These are phyloP conservation scores for Glebionis coronaria DNA, from an alignment of 129 eudicot species.

Conservation along the genomic window DNA sequence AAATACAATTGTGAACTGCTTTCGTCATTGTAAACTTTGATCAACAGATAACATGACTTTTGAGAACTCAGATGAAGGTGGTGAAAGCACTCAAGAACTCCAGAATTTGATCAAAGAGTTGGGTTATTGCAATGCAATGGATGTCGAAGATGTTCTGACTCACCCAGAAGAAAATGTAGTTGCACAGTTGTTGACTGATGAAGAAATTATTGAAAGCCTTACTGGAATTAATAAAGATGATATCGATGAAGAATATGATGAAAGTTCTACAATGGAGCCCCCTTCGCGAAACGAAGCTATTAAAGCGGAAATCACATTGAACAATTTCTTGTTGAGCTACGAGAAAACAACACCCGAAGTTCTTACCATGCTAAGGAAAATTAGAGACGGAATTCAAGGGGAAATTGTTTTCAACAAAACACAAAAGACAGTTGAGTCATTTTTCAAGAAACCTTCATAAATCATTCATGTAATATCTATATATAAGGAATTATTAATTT, in stretches of 20 bases:
- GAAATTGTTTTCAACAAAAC: no score
- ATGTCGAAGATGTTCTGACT: no score
- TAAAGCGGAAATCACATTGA: constrained; percentile 25
- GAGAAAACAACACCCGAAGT: constrained; percentile 19
- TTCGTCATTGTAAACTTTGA: constrained; percentile 30
- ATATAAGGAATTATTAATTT: constrained; percentile 20
- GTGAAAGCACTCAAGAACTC: no score
- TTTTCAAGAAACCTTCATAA: background rate
- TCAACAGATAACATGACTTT: constrained; percentile 28
- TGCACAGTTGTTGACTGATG: no score
- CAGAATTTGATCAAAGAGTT: no score
- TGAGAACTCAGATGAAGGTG: constrained; percentile 26
- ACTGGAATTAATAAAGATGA: no score
- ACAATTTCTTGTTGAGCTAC: constrained; percentile 25
- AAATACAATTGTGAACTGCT: constrained; percentile 26
- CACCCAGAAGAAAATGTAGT: no score
- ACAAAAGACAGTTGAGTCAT: no score
- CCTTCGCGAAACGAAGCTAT: constrained; percentile 19
- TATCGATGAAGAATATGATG: constrained; percentile 9
- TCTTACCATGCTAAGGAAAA: constrained; percentile 18
- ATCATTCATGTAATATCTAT: constrained; percentile 23
- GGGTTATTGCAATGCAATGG: no score
- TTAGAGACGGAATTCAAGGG: no score
- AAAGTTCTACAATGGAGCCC: constrained; percentile 31
- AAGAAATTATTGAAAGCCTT: no score